Evolutionary conservation across 1,284 basidiomycete species (phyloP), one percentile per base, ranked within the genome.

Genomic region (Puccinia novopanici): DNA sequence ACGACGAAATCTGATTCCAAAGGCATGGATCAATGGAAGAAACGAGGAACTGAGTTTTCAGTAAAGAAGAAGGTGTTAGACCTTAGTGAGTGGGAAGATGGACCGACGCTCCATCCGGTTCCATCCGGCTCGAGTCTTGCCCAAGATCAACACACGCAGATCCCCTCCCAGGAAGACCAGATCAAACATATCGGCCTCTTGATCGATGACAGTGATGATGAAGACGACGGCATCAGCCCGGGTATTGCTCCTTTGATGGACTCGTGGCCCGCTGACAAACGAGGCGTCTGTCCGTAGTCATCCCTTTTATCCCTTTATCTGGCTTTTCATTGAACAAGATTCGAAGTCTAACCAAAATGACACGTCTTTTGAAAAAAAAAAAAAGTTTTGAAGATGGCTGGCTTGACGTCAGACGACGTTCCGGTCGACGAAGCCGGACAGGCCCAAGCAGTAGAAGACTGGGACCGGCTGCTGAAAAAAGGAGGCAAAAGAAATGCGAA

Each of bases 361-460:
- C n/a, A n/a, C 27, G 5, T 45, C 6, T 24, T 48, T 17, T 67
- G n/a, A 1, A 15, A 48, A 42, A 57, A 9, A 9, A 22, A 6
- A n/a, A n/a, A 8, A 68, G 67, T 68, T 34, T 24, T 68, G 48
- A 68, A 68, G 27, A 68, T 68, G 67, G 67, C 67, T 27, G 67
- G 67, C 9, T 68, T 68, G 42, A 68, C 17, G 24, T 45, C 67
- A 12, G 67, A 68, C 12, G 67, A 45, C 12, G 42, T 19, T 27
- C 45, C 67, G 42, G 22, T 4, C 24, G 48, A 50, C 37, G 30
- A 50, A 24, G 67, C 12, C n/a, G n/a, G 13, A 2, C 42, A 50
- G 9, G 48, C 24, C 3, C 42, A 68, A 45, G 67, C n/a, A 4
- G 9, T 24, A 27, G 67, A 68, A 27, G 67, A 68, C n/a, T 68